Percentiles rank a stretch among this genome's conserved stretches.
Conservation (phyloP, 164 flowering plant species). For the Amborella trichopoda region DNA sequence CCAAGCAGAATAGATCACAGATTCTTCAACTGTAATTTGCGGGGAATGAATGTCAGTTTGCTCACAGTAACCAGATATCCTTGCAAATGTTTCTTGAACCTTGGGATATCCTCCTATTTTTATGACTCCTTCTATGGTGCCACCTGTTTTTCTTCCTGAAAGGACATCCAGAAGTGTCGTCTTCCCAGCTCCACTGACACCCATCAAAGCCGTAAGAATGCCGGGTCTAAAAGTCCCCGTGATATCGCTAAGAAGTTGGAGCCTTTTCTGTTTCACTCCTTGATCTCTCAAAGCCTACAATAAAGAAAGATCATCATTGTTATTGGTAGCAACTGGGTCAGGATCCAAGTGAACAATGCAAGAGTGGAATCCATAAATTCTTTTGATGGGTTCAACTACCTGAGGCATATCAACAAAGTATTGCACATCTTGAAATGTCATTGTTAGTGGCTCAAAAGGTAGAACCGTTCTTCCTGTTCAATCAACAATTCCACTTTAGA, state of each 20-base stretch:
- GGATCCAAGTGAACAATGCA: background rate
- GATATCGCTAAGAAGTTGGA: slow-evolving; percentile 53
- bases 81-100: slow-evolving; percentile 68
- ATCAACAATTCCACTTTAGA: too few relatives aligned
- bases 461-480: slow-evolving; percentile 38
- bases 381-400: slow-evolving; percentile 21
- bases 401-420: slow-evolving; percentile 50
- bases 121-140: slow-evolving; percentile 57
- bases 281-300: slow-evolving; percentile 54
- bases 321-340: background rate
- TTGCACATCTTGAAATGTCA: slow-evolving; percentile 46
- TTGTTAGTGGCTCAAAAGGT: slow-evolving; percentile 49
- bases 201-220: slow-evolving; percentile 76
- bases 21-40: slow-evolving; percentile 64
- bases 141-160: slow-evolving; percentile 75
- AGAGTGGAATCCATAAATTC: background rate
- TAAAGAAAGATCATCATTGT: background rate
- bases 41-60: slow-evolving; percentile 80
- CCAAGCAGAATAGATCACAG: slow-evolving; percentile 68
- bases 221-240: slow-evolving; percentile 72
- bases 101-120: slow-evolving; percentile 66
- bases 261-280: slow-evolving; percentile 42
- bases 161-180: slow-evolving; percentile 82
- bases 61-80: slow-evolving; percentile 81
- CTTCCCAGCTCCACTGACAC: slow-evolving; percentile 86